Evolutionary conservation across 768 basidiomycete species (phyloP).

Genomic region (Tulasnella sp.): DNA sequence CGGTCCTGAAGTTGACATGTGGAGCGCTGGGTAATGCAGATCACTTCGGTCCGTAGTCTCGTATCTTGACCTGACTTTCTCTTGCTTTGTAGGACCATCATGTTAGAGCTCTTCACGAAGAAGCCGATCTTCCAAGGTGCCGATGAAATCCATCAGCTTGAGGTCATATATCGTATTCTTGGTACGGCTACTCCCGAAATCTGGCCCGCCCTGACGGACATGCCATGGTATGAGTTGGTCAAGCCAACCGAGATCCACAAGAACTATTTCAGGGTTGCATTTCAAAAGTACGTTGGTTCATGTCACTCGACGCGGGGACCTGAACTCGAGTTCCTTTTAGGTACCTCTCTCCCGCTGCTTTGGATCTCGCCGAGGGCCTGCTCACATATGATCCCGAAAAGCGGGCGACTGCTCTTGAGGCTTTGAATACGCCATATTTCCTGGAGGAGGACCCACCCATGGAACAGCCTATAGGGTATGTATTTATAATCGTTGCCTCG

Average conservation of each 20-base stretch:
- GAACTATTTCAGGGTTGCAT: constrained; percentile 72
- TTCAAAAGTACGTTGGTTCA: constrained; percentile 57
- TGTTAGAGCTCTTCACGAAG: constrained; percentile 92
- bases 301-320: neutral
- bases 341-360: constrained; percentile 73
- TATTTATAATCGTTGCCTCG: constrained; percentile 19
- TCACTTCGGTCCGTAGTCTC: neutral
- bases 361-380: constrained; percentile 76
- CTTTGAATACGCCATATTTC: constrained; percentile 78
- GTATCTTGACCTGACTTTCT: neutral
- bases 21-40: constrained; percentile 86
- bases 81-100: constrained; percentile 64
- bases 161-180: constrained; percentile 80
- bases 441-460: constrained; percentile 61
- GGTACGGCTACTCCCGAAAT: constrained; percentile 74
- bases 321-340: constrained; percentile 29
- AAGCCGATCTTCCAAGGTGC: constrained; percentile 96
- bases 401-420: constrained; percentile 65
- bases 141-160: constrained; percentile 95
- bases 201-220: constrained; percentile 69
- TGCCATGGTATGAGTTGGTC: constrained; percentile 99
- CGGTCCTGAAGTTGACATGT: constrained; percentile 97
- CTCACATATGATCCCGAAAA: constrained; percentile 68
- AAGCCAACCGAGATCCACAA: constrained; percentile 67
- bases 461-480: constrained; percentile 66